These are phyloP conservation scores for Neurospora sublineolata DNA, from an alignment of 495 filamentous ascomycete species.

Conservation along the genomic window DNA sequence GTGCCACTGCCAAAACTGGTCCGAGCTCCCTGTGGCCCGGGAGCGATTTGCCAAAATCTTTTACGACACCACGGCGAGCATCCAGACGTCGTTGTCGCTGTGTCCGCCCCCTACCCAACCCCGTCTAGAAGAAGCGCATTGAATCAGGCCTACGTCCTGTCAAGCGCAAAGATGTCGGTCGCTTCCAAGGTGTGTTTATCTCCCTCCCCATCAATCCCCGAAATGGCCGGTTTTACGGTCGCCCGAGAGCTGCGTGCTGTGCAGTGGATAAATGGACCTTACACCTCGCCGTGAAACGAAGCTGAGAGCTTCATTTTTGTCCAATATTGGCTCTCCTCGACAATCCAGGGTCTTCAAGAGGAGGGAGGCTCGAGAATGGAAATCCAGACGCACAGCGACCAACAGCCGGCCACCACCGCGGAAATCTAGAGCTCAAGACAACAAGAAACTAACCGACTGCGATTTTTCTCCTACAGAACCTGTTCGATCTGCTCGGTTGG, in stretches of 20 bases:
- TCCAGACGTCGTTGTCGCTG: slow-evolving; percentile 1
- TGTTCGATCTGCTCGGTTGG: slow-evolving; percentile 77
- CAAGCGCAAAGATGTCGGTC: slow-evolving; percentile 49
- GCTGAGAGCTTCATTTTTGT: not conserved
- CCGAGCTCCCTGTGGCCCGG: not conserved
- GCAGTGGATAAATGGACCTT: not conserved
- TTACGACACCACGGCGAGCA: not conserved
- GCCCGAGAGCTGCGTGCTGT: not conserved
- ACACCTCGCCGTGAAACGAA: not conserved
- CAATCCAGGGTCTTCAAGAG: slow-evolving; percentile 3
- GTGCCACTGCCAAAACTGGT: not conserved
- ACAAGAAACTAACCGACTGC: slow-evolving; percentile 16
- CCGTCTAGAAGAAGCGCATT: not conserved
- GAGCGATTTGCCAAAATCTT: not conserved
- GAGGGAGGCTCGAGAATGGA: not conserved
- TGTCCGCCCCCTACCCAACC: not conserved
- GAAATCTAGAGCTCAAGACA: not conserved
- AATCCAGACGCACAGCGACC: not conserved
- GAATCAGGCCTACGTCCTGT: not conserved
- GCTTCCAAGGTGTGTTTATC: slow-evolving; percentile 45
- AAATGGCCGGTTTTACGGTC: not conserved
- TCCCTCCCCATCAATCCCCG: not conserved
- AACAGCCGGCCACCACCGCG: not conserved
- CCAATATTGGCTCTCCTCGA: not conserved
- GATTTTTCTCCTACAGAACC: slow-evolving; percentile 45